Evolutionary conservation across 176 grass and related monocot species (phyloP).

Genomic region (Lolium multiflorum): DNA sequence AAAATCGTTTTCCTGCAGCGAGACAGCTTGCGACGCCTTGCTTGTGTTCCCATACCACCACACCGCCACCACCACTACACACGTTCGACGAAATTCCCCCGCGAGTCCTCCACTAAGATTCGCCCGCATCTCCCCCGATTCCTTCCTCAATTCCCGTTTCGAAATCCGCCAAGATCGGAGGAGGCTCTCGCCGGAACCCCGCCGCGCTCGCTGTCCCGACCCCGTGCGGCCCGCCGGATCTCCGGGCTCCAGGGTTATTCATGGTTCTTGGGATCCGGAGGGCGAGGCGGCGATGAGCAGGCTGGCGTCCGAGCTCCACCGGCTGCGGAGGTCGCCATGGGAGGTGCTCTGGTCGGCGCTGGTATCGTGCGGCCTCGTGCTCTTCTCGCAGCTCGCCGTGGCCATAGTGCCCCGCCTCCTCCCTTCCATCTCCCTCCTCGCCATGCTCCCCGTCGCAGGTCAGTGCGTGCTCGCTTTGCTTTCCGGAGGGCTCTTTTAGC

Average conservation of each 20-base stretch:
- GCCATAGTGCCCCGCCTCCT: slow-evolving; percentile 81
- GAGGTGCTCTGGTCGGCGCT: slow-evolving; percentile 71
- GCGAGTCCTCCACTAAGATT: slow-evolving; percentile 51
- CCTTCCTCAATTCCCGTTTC: background rate
- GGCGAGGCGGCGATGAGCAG: slow-evolving; percentile 60
- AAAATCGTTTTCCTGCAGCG: background rate
- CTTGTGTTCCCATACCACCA: background rate
- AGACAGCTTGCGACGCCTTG: background rate
- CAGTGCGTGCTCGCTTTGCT: background rate
- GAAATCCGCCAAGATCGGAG: slow-evolving; percentile 42
- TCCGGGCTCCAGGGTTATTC: slow-evolving; percentile 31
- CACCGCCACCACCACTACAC: slow-evolving; percentile 6
- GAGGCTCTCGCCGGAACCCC: slow-evolving; percentile 1
- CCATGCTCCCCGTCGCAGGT: slow-evolving; percentile 94
- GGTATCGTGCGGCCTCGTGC: slow-evolving; percentile 68
- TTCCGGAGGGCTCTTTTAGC: background rate
- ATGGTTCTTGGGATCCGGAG: slow-evolving; percentile 49
- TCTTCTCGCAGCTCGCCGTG: slow-evolving; percentile 81
- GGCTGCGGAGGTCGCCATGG: slow-evolving; percentile 64
- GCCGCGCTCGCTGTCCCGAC: slow-evolving; percentile 19
- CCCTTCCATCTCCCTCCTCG: slow-evolving; percentile 72
- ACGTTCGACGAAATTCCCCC: slow-evolving; percentile 58
- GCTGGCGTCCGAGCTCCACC: slow-evolving; percentile 65
- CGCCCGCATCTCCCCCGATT: slow-evolving; percentile 42
- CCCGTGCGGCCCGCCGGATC: slow-evolving; percentile 33